Percentiles rank a stretch among this genome's conserved stretches.
phyloP scores from a whole-genome alignment of 352 stramenopile genomes.

The Phytophthora litchii region DNA sequence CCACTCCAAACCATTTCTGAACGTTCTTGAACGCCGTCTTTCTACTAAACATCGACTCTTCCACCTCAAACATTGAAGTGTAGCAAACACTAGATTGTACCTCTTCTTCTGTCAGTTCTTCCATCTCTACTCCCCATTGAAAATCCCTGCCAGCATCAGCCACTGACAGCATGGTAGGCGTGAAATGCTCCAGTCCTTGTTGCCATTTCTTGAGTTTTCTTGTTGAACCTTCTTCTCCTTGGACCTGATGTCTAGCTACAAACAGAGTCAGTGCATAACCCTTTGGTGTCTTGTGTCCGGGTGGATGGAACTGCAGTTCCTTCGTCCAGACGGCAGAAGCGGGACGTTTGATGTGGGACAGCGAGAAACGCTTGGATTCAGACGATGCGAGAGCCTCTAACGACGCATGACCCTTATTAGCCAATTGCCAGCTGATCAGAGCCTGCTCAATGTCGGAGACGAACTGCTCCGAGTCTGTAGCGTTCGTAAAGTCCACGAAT shows the following conservation, averaged over 20 bases:
- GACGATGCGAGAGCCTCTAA: slow-evolving; percentile 36
- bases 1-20: slow-evolving; percentile 72
- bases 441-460: slow-evolving; percentile 76
- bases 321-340: slow-evolving; percentile 36
- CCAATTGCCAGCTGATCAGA: slow-evolving; percentile 71
- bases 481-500: slow-evolving; percentile 89
- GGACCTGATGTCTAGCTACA: slow-evolving; percentile 9
- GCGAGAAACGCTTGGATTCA: neutral
- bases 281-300: slow-evolving; percentile 22
- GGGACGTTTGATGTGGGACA: neutral
- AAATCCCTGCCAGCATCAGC: slow-evolving; percentile 58
- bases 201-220: slow-evolving; percentile 58
- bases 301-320: slow-evolving; percentile 37
- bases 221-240: neutral
- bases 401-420: slow-evolving; percentile 69
- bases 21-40: slow-evolving; percentile 46
- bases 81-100: slow-evolving; percentile 4
- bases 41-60: slow-evolving; percentile 28
- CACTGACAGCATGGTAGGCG: slow-evolving; percentile 77
- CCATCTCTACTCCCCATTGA: slow-evolving; percentile 25
- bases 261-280: slow-evolving; percentile 66
- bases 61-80: slow-evolving; percentile 27
- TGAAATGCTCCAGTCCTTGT: slow-evolving; percentile 76
- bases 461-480: slow-evolving; percentile 81
- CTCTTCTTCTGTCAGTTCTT: slow-evolving; percentile 4